Evolutionary conservation across 495 filamentous ascomycete species (phyloP).

Genomic region (Trichoderma reesei): DNA sequence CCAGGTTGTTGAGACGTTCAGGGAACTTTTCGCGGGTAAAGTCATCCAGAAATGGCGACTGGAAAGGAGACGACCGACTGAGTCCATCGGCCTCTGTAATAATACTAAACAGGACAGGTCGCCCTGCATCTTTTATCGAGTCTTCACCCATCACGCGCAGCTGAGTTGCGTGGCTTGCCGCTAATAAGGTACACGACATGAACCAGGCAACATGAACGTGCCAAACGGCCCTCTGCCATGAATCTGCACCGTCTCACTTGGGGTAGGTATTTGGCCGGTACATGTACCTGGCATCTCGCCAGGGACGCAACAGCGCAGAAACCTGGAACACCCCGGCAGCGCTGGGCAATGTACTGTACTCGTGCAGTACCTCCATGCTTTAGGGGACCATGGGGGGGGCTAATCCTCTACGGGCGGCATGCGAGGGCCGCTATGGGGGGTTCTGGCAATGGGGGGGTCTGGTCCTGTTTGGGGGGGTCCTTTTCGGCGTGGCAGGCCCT

Average conservation of each 20-base stretch:
- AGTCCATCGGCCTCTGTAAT: too few relatives aligned
- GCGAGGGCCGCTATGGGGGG: not conserved
- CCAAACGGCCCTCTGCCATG: not conserved
- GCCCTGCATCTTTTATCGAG: not conserved
- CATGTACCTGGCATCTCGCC: not conserved
- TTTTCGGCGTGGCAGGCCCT: conserved; percentile 1
- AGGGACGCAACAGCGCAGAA: not conserved
- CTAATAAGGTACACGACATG: not conserved
- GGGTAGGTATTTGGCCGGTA: not conserved
- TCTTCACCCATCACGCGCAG: not conserved
- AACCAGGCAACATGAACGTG: not conserved
- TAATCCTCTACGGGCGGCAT: not conserved
- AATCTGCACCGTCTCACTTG: not conserved
- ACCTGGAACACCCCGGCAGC: not conserved
- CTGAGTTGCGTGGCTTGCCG: not conserved
- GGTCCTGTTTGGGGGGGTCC: not conserved
- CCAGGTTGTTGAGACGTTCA: too few relatives aligned
- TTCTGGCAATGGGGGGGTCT: too few relatives aligned
- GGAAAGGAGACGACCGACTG: too few relatives aligned
- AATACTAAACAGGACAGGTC: not conserved
- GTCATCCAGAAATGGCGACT: too few relatives aligned
- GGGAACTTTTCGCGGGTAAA: too few relatives aligned
- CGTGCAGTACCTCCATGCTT: not conserved
- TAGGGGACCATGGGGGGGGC: conserved; percentile 8
- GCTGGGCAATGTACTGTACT: not conserved